These are phyloP conservation scores for Sporobolomyces pararoseus DNA, from an alignment of 768 basidiomycete genomes.

Conservation along the genomic window DNA sequence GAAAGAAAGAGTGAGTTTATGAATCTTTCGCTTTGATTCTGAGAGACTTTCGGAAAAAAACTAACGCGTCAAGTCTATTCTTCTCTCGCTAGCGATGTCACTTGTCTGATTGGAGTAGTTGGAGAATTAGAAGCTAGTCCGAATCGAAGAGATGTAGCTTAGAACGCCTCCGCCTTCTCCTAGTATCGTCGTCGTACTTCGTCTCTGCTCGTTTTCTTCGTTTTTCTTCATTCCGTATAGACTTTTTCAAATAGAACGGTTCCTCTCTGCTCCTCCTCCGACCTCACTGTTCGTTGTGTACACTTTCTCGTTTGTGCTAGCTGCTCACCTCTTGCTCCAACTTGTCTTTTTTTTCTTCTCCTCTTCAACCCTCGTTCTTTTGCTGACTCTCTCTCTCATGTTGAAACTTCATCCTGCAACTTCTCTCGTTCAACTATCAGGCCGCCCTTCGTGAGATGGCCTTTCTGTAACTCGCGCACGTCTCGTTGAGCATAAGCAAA, in stretches of 20 bases:
- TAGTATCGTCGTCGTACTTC: background rate
- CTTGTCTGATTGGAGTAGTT: slow-evolving; percentile 38
- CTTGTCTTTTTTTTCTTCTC: background rate
- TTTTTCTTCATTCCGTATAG: background rate
- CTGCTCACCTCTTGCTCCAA: too few relatives aligned
- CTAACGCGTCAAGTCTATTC: background rate
- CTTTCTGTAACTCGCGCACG: too few relatives aligned
- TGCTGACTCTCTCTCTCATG: too few relatives aligned
- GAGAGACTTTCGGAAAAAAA: background rate
- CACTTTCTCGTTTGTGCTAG: too few relatives aligned
- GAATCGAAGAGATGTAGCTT: slow-evolving; percentile 29
- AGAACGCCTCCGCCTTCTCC: background rate
- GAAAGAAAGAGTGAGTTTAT: slow-evolving; percentile 39
- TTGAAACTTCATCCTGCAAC: too few relatives aligned
- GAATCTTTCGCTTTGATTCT: background rate
- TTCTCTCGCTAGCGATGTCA: slow-evolving; percentile 22
- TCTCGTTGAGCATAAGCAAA: too few relatives aligned
- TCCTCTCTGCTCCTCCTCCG: too few relatives aligned
- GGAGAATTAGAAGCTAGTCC: slow-evolving; percentile 41
- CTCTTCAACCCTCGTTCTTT: background rate
- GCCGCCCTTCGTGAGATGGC: too few relatives aligned
- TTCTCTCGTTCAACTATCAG: background rate
- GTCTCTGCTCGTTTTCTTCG: background rate
- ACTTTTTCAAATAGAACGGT: too few relatives aligned
- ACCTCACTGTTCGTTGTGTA: background rate